A percentile compares a stretch with the other conserved stretches of the same genome.
Conservation (phyloP, 768 basidiomycete genomes). For the Lactarius indigo region DNA sequence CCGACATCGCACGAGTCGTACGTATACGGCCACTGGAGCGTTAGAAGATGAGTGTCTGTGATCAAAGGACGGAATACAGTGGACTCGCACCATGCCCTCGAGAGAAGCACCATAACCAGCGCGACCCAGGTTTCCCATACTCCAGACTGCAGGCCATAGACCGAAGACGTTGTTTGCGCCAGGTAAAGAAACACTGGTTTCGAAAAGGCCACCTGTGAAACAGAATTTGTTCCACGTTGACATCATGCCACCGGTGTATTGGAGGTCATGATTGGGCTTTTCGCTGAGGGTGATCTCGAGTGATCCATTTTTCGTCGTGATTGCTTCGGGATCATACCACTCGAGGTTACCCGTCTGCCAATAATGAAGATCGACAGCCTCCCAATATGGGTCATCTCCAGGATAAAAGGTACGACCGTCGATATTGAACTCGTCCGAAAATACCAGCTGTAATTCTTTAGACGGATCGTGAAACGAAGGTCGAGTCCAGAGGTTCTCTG, state of each 20-base stretch:
- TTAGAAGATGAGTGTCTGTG: constrained; percentile 6
- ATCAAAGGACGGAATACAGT: constrained; percentile 2
- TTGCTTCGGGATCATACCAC: constrained; percentile 83
- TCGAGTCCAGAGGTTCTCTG: constrained; percentile 52
- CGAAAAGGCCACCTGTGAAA: constrained; percentile 84
- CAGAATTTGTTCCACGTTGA: constrained; percentile 81
- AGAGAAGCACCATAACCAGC: constrained; percentile 86
- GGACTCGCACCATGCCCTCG: constrained; percentile 65
- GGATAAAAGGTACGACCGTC: constrained; percentile 81
- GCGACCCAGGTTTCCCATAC: constrained; percentile 80
- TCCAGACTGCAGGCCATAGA: constrained; percentile 80
- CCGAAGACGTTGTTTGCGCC: constrained; percentile 58
- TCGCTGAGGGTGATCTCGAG: constrained; percentile 52
- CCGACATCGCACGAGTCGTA: constrained; percentile 91
- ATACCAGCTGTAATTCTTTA: constrained; percentile 65
- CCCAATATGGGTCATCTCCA: constrained; percentile 61
- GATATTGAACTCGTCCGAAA: constrained; percentile 85
- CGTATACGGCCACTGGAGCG: constrained; percentile 70
- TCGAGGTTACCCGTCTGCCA: constrained; percentile 53
- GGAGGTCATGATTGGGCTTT: constrained; percentile 60
- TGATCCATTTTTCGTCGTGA: constrained; percentile 40
- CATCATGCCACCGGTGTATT: constrained; percentile 40
- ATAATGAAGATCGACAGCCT: constrained; percentile 44
- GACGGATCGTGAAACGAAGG: constrained; percentile 57
- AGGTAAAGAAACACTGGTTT: constrained; percentile 64